Evolutionary conservation across 2,329 filamentous ascomycete species (phyloP).

Genomic region (Colletotrichum godetiae): DNA sequence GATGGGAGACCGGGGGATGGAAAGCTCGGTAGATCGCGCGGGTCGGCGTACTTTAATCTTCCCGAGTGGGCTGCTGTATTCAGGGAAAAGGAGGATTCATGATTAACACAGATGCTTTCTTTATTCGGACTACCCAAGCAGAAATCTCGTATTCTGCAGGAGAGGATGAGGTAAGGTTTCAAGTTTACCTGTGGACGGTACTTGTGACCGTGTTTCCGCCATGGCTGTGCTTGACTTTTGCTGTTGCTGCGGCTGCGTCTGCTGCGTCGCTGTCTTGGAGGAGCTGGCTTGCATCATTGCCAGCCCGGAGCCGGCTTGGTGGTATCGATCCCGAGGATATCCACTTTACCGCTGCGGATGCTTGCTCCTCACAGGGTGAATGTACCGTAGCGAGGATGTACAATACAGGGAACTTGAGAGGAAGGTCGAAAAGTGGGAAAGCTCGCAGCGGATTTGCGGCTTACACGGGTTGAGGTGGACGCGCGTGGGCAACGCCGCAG

Average conservation of each 20-base stretch:
- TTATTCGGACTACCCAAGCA: neutral
- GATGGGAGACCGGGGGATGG: constrained; percentile 72
- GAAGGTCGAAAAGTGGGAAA: constrained; percentile 8
- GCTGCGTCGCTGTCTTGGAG: constrained; percentile 28
- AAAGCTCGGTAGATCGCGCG: constrained; percentile 79
- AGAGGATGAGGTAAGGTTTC: constrained; percentile 17
- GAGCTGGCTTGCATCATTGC: constrained; percentile 34
- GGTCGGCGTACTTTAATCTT: constrained; percentile 76
- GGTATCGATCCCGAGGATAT: constrained; percentile 1
- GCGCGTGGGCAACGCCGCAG: neutral
- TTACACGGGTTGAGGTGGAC: neutral
- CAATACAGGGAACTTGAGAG: neutral
- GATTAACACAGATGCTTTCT: neutral
- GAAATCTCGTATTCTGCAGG: constrained; percentile 20
- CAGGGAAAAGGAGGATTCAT: neutral
- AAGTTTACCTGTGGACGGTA: constrained; percentile 34
- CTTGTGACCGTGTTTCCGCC: constrained; percentile 34
- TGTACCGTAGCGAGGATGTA: neutral
- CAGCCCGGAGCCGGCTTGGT: constrained; percentile 31
- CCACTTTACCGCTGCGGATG: constrained; percentile 14
- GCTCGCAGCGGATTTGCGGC: constrained; percentile 2
- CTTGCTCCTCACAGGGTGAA: neutral
- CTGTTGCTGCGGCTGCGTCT: constrained; percentile 2
- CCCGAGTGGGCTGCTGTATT: constrained; percentile 44
- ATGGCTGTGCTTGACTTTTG: constrained; percentile 15